Conservation (phyloP, 2,329 filamentous ascomycete species). For the Ascomycota sp. region DNA sequence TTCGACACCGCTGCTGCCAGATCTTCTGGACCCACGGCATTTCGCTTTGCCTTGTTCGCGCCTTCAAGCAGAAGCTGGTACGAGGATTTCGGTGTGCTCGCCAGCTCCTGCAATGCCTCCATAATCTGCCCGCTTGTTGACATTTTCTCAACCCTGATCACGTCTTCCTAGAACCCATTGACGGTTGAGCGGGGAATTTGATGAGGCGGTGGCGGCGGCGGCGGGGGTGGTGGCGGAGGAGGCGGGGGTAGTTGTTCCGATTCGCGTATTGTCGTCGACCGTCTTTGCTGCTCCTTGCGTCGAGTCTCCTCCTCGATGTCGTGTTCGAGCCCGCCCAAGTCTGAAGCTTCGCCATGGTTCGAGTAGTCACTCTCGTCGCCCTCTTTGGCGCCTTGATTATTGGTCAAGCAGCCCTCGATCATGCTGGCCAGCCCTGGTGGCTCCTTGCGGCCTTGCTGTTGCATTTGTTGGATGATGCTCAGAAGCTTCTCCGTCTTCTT, state of each 20-base stretch:
- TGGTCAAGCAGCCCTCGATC: slow-evolving; percentile 38
- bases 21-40: too few relatives aligned
- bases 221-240: slow-evolving; percentile 13
- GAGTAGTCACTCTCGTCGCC: slow-evolving; percentile 43
- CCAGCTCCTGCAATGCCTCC: too few relatives aligned
- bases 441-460: slow-evolving; percentile 71
- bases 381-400: slow-evolving; percentile 26
- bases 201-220: background rate
- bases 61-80: too few relatives aligned
- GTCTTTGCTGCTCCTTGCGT: slow-evolving; percentile 10
- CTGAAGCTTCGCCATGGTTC: slow-evolving; percentile 40
- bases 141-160: slow-evolving; percentile 2
- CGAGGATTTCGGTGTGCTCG: too few relatives aligned
- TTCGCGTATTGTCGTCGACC: slow-evolving; percentile 23
- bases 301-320: slow-evolving; percentile 31
- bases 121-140: too few relatives aligned
- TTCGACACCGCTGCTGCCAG: too few relatives aligned
- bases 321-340: slow-evolving; percentile 45
- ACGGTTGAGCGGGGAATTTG: slow-evolving; percentile 9
- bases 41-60: too few relatives aligned
- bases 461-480: slow-evolving; percentile 89
- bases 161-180: slow-evolving; percentile 22
- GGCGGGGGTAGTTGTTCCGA: slow-evolving; percentile 26
- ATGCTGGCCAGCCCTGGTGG: slow-evolving; percentile 41
- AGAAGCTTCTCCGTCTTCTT: slow-evolving; percentile 85